phyloP scores from a whole-genome alignment of 2,329 filamentous ascomycete genomes.

The Exophiala aquamarina region DNA sequence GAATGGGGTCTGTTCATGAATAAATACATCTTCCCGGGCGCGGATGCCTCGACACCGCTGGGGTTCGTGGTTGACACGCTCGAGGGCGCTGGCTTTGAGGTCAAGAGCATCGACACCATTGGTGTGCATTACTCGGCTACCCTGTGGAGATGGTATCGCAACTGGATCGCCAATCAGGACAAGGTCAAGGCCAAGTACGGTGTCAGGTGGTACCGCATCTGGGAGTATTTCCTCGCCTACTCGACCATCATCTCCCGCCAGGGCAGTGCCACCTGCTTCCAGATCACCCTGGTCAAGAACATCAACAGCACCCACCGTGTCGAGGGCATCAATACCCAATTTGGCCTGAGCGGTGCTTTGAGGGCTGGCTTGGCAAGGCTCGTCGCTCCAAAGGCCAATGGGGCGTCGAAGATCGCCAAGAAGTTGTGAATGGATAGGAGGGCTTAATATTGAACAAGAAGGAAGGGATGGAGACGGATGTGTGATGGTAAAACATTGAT shows the following conservation, averaged over 20 bases:
- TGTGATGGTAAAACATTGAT: too few relatives aligned
- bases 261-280: constrained; percentile 80
- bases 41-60: constrained; percentile 90
- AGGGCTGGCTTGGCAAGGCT: constrained; percentile 44
- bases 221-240: constrained; percentile 88
- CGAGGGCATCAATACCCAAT: constrained; percentile 70
- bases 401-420: constrained; percentile 6
- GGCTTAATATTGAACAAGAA: too few relatives aligned
- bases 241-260: constrained; percentile 82
- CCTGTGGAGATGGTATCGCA: constrained; percentile 96
- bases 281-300: constrained; percentile 86
- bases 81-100: constrained; percentile 83
- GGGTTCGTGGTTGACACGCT: constrained; percentile 82
- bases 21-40: constrained; percentile 98
- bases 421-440: too few relatives aligned
- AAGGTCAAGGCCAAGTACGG: constrained; percentile 96
- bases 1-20: constrained; percentile 99
- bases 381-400: constrained; percentile 4
- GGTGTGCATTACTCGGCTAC: constrained; percentile 97
- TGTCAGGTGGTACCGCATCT: constrained; percentile 91
- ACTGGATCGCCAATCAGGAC: constrained; percentile 92
- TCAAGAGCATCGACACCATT: constrained; percentile 89
- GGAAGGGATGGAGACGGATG: too few relatives aligned
- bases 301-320: constrained; percentile 82
- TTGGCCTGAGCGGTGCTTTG: constrained; percentile 66